Evolutionary conservation across 768 basidiomycete species (phyloP), one percentile per base, ranked within the genome.

Genomic region (Trametes gibbosa): DNA sequence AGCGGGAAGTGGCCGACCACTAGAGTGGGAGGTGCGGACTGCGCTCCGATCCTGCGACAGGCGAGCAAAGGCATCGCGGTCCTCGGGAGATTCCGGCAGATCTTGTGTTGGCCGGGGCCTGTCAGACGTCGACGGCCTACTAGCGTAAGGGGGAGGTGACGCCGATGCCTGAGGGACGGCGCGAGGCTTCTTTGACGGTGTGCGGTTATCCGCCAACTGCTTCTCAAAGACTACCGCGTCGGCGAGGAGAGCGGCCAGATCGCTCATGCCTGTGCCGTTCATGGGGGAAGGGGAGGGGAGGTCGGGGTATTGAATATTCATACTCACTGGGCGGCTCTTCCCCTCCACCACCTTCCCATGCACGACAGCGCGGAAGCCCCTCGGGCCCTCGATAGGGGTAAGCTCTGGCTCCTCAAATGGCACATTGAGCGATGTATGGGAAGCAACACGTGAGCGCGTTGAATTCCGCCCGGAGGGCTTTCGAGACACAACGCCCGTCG

Each of bases 111-210:
- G 61, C 40, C 35, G 42, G 7, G 63, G 61, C 16, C 58, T 35
- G 19, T 66, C 60, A 0, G 61, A 54, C 4, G 29, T 10, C 0
- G 46, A 46, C 13, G 60, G 39, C 23, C 53, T 34, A 47, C 65
- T 37, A 37, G 3, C 21, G 80, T 81, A 64, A 81, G 84, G 19
- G 81, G 78, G 82, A 7, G 78, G 77, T 5, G 79, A 78, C 6
- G 75, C 71, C 0, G 72, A 69, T 63, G 17, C 55, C 68, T 70
- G 69, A 0, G 63, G 21, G 32, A 58, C 53, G 14, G 61, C 39
- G 19, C 55, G 27, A 3, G 41, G 24, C 57, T 59, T 65, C 58
- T 65, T 66, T 14, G 54, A 35, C 1, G 68, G 64, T 1, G 64
- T 50, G 19, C 63, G 56, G 14, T 49, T 29, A n/a, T 58, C 59